phyloP scores from a whole-genome alignment of 371 early-diverging fungal genomes.

The Zancudomyces culisetae region DNA sequence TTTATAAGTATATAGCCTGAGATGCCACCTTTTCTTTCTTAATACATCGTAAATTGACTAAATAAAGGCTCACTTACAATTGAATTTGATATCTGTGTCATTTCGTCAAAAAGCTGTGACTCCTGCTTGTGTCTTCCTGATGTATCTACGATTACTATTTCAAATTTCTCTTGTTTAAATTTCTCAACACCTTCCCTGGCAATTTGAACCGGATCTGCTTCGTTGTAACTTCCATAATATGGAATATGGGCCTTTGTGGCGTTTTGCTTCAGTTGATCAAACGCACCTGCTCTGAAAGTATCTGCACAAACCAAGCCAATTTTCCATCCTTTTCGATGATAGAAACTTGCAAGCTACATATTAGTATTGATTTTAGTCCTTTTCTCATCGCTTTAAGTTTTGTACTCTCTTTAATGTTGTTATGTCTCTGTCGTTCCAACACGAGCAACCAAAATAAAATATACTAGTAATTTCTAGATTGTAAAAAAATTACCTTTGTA shows the following conservation, averaged over 20 bases:
- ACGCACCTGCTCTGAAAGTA: constrained; percentile 99
- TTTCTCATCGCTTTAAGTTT: too few relatives aligned
- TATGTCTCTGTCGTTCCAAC: too few relatives aligned
- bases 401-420: too few relatives aligned
- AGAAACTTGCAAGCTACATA: constrained; percentile 75
- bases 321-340: constrained; percentile 96
- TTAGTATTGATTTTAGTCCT: too few relatives aligned
- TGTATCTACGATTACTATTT: constrained; percentile 98
- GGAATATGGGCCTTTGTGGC: constrained; percentile 96
- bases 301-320: constrained; percentile 96
- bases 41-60: too few relatives aligned
- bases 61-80: constrained; percentile 30
- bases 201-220: constrained; percentile 90
- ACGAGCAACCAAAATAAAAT: too few relatives aligned
- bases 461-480: too few relatives aligned
- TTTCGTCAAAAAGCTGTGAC: constrained; percentile 92
- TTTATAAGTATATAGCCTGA: background rate
- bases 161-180: constrained; percentile 92
- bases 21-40: too few relatives aligned
- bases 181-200: constrained; percentile 91
- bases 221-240: constrained; percentile 85
- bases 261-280: constrained; percentile 99
- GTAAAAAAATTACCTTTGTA: constrained; percentile 69
- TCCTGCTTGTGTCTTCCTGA: constrained; percentile 99
- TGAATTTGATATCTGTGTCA: constrained; percentile 85